Conservation (phyloP, 2,329 filamentous ascomycete species). For the Clonostachys rosea region DNA sequence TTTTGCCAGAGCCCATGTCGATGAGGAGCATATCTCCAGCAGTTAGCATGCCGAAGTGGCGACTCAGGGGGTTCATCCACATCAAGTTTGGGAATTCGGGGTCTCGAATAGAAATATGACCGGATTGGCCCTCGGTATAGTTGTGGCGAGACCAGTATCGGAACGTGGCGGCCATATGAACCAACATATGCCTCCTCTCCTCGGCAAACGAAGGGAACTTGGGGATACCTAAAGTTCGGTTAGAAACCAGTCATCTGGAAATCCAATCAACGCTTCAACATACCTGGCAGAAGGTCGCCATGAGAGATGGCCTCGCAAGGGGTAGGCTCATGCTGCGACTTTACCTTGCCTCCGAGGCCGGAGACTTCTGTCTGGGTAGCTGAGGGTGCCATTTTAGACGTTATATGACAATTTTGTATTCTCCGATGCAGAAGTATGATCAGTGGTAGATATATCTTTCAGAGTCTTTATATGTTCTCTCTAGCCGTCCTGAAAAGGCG, state of each 20-base stretch:
- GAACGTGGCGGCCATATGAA: constrained; percentile 62
- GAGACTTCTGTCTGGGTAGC: background rate
- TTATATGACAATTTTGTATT: no score
- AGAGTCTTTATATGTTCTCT: no score
- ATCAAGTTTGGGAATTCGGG: constrained; percentile 56
- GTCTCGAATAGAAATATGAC: constrained; percentile 63
- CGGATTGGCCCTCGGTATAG: constrained; percentile 23
- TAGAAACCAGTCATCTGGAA: constrained; percentile 2
- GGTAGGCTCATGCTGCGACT: background rate
- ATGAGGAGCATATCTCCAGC: constrained; percentile 66
- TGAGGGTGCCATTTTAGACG: background rate
- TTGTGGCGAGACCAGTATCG: constrained; percentile 19
- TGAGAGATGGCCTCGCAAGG: constrained; percentile 2
- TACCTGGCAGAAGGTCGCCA: background rate
- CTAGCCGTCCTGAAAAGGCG: no score
- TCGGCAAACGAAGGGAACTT: constrained; percentile 28
- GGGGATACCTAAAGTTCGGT: constrained; percentile 26
- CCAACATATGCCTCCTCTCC: constrained; percentile 58
- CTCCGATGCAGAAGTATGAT: no score
- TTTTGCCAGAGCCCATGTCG: constrained; percentile 49
- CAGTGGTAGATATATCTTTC: no score
- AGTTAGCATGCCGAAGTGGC: constrained; percentile 62
- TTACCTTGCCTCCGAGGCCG: background rate
- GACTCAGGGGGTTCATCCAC: constrained; percentile 67
- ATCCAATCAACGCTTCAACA: constrained; percentile 12